Conservation (phyloP, 2,329 filamentous ascomycete species). For the Phialocephala subalpina region DNA sequence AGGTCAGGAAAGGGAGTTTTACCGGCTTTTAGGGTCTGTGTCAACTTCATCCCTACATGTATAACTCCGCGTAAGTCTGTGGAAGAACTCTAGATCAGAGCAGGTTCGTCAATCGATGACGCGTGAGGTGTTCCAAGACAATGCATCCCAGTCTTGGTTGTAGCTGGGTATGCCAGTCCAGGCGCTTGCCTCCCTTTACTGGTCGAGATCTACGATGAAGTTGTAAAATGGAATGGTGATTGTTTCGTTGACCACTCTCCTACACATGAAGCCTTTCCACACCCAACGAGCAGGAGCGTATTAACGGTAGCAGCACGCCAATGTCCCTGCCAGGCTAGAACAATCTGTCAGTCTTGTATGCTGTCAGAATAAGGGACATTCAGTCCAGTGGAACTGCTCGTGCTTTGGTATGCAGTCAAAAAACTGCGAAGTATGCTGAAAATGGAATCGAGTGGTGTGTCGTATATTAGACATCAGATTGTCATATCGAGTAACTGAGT, state of each 20-base stretch:
- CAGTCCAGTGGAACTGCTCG: no score
- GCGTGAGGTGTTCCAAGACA: background rate
- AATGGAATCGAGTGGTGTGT: no score
- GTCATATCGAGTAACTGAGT: constrained; percentile 16
- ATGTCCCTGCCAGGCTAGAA: no score
- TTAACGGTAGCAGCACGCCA: no score
- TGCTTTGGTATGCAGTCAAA: no score
- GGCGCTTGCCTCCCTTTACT: background rate
- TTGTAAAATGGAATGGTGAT: background rate
- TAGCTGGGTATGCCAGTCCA: background rate
- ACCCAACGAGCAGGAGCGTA: no score
- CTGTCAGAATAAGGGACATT: no score
- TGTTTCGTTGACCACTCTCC: background rate
- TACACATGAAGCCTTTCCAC: no score
- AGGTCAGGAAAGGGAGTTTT: background rate
- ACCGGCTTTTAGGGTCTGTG: background rate
- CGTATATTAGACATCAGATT: background rate
- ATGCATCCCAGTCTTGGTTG: background rate
- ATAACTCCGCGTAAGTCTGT: background rate
- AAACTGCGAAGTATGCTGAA: no score
- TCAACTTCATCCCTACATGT: background rate
- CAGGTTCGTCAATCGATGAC: background rate
- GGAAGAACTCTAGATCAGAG: background rate
- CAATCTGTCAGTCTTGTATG: no score
- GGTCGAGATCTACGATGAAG: background rate